phyloP scores from a whole-genome alignment of 169 alveolate genomes.

The Theileria sp. region DNA sequence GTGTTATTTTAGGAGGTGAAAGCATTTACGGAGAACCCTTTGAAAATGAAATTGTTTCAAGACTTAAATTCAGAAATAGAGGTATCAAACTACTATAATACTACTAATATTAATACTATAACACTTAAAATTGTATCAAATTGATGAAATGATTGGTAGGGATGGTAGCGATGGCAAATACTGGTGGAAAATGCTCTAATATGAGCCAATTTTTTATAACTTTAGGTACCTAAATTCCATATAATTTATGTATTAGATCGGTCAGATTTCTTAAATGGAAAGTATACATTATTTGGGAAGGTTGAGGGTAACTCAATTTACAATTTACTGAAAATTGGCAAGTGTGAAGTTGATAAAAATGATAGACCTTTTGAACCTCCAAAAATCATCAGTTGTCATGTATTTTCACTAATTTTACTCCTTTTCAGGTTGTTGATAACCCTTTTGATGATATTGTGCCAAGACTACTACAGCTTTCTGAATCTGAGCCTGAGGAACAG shows the following conservation, averaged over 20 bases:
- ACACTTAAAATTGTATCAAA: slow-evolving; percentile 70
- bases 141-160: slow-evolving; percentile 65
- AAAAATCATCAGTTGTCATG: slow-evolving; percentile 45
- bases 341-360: slow-evolving; percentile 65
- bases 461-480: slow-evolving; percentile 29
- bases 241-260: slow-evolving; percentile 65
- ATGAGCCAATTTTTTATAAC: slow-evolving; percentile 89
- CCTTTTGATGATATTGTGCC: slow-evolving; percentile 76
- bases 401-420: slow-evolving; percentile 28
- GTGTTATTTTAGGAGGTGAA: slow-evolving; percentile 81
- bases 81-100: slow-evolving; percentile 76
- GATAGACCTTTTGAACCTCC: slow-evolving; percentile 65
- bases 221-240: slow-evolving; percentile 40
- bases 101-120: slow-evolving; percentile 86
- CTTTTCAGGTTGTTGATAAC: slow-evolving; percentile 65
- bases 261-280: slow-evolving; percentile 83
- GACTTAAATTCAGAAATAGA: slow-evolving; percentile 80
- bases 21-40: slow-evolving; percentile 90
- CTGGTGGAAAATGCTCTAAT: slow-evolving; percentile 69
- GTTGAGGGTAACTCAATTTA: slow-evolving; percentile 78
- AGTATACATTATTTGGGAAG: slow-evolving; percentile 91
- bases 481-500: slow-evolving; percentile 30
- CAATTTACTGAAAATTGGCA: slow-evolving; percentile 71
- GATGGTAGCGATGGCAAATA: slow-evolving; percentile 67
- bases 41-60: slow-evolving; percentile 89